Conservation (phyloP, 2,329 filamentous ascomycete species). For the Myriosclerotinia scirpicola region DNA sequence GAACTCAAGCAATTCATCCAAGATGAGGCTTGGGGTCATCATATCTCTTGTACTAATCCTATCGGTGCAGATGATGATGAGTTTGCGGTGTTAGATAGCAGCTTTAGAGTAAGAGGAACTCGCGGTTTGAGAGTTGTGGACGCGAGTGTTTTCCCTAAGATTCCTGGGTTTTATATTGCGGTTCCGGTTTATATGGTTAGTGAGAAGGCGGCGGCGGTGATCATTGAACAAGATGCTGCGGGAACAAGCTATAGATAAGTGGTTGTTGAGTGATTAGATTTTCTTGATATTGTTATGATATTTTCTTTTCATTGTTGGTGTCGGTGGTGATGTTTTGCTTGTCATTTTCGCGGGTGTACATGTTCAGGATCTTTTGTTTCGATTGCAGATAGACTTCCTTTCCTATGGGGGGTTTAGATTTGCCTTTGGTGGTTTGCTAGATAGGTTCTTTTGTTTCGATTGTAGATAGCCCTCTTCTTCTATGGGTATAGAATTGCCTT, state of each 20-base stretch:
- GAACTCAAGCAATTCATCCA: constrained; percentile 50
- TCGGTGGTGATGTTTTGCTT: neutral
- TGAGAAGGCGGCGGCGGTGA: constrained; percentile 53
- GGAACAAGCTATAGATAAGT: constrained; percentile 4
- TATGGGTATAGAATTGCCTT: no score
- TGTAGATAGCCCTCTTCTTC: neutral
- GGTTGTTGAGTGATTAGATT: neutral
- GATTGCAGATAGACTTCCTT: neutral
- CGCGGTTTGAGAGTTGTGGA: constrained; percentile 56
- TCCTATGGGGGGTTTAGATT: neutral
- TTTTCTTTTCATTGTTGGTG: neutral
- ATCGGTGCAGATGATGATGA: constrained; percentile 51
- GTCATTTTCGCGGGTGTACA: neutral
- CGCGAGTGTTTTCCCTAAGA: constrained; percentile 56
- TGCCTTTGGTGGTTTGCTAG: neutral
- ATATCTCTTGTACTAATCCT: constrained; percentile 54
- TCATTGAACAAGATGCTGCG: constrained; percentile 17
- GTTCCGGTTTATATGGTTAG: constrained; percentile 55
- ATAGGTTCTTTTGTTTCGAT: neutral
- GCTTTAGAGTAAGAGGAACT: constrained; percentile 41
- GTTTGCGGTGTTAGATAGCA: constrained; percentile 46
- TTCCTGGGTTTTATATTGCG: constrained; percentile 51
- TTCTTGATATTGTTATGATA: neutral
- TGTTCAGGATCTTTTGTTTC: neutral
- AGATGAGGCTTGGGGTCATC: constrained; percentile 56